Conservation (phyloP, 2,329 filamentous ascomycete genomes). For the Akanthomyces uredinophilus region DNA sequence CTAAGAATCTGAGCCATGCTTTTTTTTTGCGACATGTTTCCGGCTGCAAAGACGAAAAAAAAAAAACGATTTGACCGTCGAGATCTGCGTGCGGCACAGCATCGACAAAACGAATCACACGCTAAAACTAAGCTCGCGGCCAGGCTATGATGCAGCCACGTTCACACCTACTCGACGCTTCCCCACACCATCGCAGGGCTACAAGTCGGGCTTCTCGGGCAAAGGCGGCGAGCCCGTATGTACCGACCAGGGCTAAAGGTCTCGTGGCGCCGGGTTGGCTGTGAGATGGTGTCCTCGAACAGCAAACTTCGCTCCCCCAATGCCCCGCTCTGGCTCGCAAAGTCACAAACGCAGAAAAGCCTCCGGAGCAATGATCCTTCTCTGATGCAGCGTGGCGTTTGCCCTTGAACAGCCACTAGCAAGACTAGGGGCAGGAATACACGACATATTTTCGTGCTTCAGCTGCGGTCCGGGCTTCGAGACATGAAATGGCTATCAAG, state of each 20-base stretch:
- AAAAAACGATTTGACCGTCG: neutral
- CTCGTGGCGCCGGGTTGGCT: neutral
- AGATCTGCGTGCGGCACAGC: neutral
- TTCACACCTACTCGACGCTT: neutral
- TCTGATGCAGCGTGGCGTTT: neutral
- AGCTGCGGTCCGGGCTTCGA: neutral
- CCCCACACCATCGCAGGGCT: constrained; percentile 3
- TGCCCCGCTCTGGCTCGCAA: neutral
- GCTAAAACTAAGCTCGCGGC: neutral
- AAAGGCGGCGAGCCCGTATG: neutral
- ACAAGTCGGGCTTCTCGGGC: neutral
- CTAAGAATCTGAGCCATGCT: neutral
- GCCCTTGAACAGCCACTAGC: neutral
- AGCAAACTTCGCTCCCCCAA: neutral
- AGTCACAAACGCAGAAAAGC: neutral
- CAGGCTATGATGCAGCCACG: neutral
- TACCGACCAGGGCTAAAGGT: neutral
- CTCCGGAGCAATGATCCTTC: neutral
- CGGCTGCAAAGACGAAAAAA: neutral
- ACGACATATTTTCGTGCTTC: constrained; percentile 4
- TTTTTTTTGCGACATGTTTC: neutral
- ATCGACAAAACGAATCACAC: neutral
- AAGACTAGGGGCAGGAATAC: neutral
- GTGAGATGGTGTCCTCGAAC: neutral
- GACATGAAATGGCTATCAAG: neutral